These are phyloP conservation scores for Stylosanthes scabra DNA, from an alignment of 331 rosid species.

Conservation along the genomic window DNA sequence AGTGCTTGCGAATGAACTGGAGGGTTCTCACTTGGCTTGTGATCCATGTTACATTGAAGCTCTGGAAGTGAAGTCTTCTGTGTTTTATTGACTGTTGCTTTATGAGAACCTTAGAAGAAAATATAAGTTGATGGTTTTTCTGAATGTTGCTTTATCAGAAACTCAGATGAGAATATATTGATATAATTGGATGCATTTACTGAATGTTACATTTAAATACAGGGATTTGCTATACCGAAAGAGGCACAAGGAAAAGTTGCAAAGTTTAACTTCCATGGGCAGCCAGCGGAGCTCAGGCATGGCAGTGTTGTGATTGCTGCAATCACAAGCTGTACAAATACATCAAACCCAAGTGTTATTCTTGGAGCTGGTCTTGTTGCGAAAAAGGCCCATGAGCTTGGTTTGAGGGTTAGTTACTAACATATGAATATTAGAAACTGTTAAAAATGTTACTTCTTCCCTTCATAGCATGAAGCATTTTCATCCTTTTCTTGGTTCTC, in stretches of 20 bases:
- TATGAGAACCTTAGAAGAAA: no score
- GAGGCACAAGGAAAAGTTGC: constrained; percentile 77
- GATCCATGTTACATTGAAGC: constrained; percentile 13
- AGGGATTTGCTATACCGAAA: constrained; percentile 95
- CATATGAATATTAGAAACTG: constrained; percentile 1
- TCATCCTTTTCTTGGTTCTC: neutral
- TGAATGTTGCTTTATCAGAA: constrained; percentile 37
- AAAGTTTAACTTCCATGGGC: constrained; percentile 85
- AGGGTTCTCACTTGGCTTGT: neutral
- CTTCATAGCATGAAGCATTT: constrained; percentile 1
- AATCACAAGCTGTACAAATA: constrained; percentile 94
- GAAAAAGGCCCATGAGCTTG: constrained; percentile 87
- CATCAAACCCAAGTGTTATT: constrained; percentile 98
- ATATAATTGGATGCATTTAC: constrained; percentile 1
- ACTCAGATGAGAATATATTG: constrained; percentile 5
- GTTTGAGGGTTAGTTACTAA: constrained; percentile 68
- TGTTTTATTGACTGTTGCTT: neutral
- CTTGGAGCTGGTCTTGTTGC: constrained; percentile 98
- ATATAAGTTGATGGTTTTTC: no score
- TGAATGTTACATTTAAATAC: constrained; percentile 31
- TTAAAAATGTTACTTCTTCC: neutral
- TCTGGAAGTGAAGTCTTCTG: constrained; percentile 31
- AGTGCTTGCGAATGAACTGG: constrained; percentile 4
- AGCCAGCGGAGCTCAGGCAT: constrained; percentile 87
- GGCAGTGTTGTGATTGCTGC: constrained; percentile 96